Base-by-base conservation (phyloP, 352 stramenopile genomes). In the Pelagophyceae sp. region DNA sequence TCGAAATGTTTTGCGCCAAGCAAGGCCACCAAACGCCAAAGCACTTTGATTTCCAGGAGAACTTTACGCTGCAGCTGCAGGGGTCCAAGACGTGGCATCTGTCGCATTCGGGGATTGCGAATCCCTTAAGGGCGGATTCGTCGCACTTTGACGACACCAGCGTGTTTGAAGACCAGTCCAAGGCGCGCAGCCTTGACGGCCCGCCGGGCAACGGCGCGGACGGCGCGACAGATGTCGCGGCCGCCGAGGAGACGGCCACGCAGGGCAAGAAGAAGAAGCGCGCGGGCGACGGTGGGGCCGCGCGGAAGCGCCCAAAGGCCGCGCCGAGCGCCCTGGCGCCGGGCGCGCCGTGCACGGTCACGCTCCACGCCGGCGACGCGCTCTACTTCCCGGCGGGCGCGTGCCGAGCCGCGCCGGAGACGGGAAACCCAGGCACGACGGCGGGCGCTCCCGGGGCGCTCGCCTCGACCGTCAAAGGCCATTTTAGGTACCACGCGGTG, bases 1-100 rank as follows among this genome's bases (percentile, higher is more conserved):
- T 85, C 33, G 82, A 85, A 64, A 77, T 82, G n/a, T 85, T 85
- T 70, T 82, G 72, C 54, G 78, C 72, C 0, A 64, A 76, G 3
- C 33, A 27, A 1, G 81, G 81, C 6, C 82, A 85, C 60, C n/a
- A 72, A 0, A 85, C 81, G 15, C 38, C 72, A n/a, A 84, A 78
- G 54, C 82, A 85, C 71, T 81, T 82, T 67, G 82, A 85, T 61
- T 85, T 85, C 67, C 79, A 82, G 80, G 82, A 85, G 51, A 85
- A 85, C 64, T 83, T 85, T 40, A 85, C 82, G 6, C 38, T 85
- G 27, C 81, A 85, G 64, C 63, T 85, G 1, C n/a, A 20, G 6
- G 82, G 82, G 25, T 67, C 37, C 25, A 85, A 85, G 74, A 70
- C 33, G 51, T 85, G 82, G 82, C 58, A 60, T 38, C 76, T 85